Evolutionary conservation across 805 yeast species (phyloP), one percentile per base, ranked within the genome.

Genomic region (Zygosaccharomyces kombuchaensis): DNA sequence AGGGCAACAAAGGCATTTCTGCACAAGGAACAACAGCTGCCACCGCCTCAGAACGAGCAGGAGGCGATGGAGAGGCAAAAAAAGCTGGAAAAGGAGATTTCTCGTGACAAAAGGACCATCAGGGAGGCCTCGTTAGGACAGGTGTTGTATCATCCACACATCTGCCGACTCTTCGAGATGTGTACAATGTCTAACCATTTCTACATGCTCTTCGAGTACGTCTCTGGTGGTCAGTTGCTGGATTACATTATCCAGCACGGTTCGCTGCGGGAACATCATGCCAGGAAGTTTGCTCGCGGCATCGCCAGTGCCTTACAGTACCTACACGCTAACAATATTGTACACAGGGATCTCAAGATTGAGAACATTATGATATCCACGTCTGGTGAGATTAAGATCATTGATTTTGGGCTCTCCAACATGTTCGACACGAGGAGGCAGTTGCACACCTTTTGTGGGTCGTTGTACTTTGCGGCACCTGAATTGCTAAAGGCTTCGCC

Each of bases 171-270:
- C 36, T 88, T 87, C 68, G 98, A 93, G 67, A 88, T 91, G 75
- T 88, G 89, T 51, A 85, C 96, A 12, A 91, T 91, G 97, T 86
- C 96, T 8, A 88, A 88, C 53, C 98, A 93, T 66, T 93, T 86
- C 69, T 93, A 93, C 69, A 88, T 93, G 95, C 75, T 93, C 47
- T 91, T 93, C 68, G 99, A 93, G 65, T 91, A 87, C 62, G 95
- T 93, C 13, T 84, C 93, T 25, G 99, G 99, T 36, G 98, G 98
- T 22, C 99, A 93, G 68, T 80, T 93, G 86, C 78, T 93, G 52
- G 99, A 93, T 69, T 93, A 91, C 65, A 93, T 93, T 55, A 96
- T 93, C 51, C 82, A 96, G 21, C 99, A 93, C 69, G 99, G 98
- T 2, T 82, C 93, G 1, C 73, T 93, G 54, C 88, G 89, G 66